These are phyloP conservation scores for Salvia hispanica DNA, from an alignment of 257 asterid genomes.

Conservation along the genomic window DNA sequence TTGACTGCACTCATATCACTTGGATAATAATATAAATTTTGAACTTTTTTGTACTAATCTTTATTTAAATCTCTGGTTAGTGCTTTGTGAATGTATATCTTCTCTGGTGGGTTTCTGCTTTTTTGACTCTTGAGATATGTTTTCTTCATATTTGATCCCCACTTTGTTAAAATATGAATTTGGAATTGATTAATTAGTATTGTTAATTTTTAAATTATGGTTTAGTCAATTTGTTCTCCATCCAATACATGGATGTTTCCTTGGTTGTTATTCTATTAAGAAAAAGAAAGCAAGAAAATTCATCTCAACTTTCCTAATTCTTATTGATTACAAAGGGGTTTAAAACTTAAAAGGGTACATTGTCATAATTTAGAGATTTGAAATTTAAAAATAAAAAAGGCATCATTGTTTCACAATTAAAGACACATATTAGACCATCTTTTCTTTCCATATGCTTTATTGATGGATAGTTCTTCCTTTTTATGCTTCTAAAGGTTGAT, in stretches of 20 bases:
- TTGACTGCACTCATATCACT: slow-evolving; percentile 51
- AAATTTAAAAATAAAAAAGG: slow-evolving; percentile 26
- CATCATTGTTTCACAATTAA: slow-evolving; percentile 24
- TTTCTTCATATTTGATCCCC: slow-evolving; percentile 37
- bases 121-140: slow-evolving; percentile 45
- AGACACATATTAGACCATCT: slow-evolving; percentile 23
- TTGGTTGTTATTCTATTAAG: not conserved
- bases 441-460: slow-evolving; percentile 39
- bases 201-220: slow-evolving; percentile 18
- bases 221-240: slow-evolving; percentile 35
- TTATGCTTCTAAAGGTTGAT: slow-evolving; percentile 44
- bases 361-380: slow-evolving; percentile 29
- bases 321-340: not conserved
- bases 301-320: not conserved
- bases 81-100: slow-evolving; percentile 55
- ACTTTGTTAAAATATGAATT: slow-evolving; percentile 17
- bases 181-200: slow-evolving; percentile 12
- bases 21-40: slow-evolving; percentile 2
- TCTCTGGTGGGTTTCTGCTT: slow-evolving; percentile 50
- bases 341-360: not conserved
- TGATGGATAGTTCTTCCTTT: slow-evolving; percentile 35
- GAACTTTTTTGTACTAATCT: slow-evolving; percentile 22
- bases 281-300: not conserved
- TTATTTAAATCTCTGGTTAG: slow-evolving; percentile 36
- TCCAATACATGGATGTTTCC: slow-evolving; percentile 11